Evolutionary conservation across 208 protist species (phyloP).

Genomic region (Lotmaria passim): DNA sequence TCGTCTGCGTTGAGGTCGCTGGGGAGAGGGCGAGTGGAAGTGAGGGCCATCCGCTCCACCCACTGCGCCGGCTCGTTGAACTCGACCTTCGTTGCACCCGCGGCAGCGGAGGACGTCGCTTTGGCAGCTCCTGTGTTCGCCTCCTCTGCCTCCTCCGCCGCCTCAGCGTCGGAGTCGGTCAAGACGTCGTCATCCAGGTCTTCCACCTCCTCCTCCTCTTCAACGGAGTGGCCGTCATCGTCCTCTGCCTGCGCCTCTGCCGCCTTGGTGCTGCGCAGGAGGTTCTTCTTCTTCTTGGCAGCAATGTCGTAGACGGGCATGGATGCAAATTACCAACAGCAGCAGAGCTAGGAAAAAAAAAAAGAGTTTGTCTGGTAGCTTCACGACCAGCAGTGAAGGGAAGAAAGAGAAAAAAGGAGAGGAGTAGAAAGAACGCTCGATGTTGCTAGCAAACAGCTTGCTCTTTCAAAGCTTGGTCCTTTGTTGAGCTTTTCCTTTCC

Average conservation of each 20-base stretch:
- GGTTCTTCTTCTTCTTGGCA: slow-evolving; percentile 54
- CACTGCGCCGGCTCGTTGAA: slow-evolving; percentile 89
- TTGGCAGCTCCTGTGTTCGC: neutral
- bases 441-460: too few species aligned
- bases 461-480: too few species aligned
- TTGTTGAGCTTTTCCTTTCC: too few species aligned
- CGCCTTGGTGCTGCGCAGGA: slow-evolving; percentile 26
- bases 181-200: slow-evolving; percentile 19
- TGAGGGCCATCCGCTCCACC: slow-evolving; percentile 92
- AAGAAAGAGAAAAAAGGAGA: too few species aligned
- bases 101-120: slow-evolving; percentile 9
- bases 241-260: slow-evolving; percentile 23
- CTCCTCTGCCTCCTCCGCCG: slow-evolving; percentile 6
- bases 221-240: slow-evolving; percentile 24
- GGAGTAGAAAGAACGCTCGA: too few species aligned
- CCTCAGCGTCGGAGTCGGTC: slow-evolving; percentile 12
- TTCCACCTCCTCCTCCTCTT: slow-evolving; percentile 32
- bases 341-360: neutral
- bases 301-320: slow-evolving; percentile 81
- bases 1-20: slow-evolving; percentile 86
- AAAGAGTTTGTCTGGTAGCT: neutral
- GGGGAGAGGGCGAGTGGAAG: slow-evolving; percentile 81
- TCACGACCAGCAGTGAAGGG: too few species aligned
- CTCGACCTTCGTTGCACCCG: slow-evolving; percentile 53
- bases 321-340: neutral